These are phyloP conservation scores for Saccharomycopsis microspora DNA, from an alignment of 805 yeast genomes.

Conservation along the genomic window DNA sequence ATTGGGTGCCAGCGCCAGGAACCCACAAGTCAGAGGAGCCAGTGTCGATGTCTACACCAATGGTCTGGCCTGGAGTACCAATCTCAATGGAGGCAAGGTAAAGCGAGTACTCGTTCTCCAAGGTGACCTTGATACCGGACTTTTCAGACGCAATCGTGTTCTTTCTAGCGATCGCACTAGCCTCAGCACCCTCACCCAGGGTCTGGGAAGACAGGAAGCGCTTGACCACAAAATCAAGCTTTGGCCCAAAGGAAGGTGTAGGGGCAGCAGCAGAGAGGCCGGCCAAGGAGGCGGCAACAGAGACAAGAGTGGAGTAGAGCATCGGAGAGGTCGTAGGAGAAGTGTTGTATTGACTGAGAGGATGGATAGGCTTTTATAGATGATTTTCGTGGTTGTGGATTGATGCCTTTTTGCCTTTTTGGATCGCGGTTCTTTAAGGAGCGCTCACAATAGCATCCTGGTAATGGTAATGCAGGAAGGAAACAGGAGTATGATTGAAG, in stretches of 20 bases:
- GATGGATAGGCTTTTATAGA: too few relatives aligned
- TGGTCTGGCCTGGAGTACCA: conserved; percentile 20
- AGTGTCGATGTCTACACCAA: conserved; percentile 22
- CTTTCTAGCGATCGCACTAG: neutral
- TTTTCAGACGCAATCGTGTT: neutral
- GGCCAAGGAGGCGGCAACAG: conserved; percentile 3
- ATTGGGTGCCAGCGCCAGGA: conserved; percentile 8
- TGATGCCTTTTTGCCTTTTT: too few relatives aligned
- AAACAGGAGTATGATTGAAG: too few relatives aligned
- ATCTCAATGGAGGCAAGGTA: conserved; percentile 21
- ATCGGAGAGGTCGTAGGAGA: neutral
- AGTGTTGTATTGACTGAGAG: too few relatives aligned
- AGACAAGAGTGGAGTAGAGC: conserved; percentile 6
- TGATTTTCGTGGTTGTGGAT: too few relatives aligned
- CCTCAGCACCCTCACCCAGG: conserved; percentile 5
- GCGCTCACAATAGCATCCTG: too few relatives aligned
- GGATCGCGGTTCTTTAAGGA: too few relatives aligned
- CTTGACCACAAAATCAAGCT: conserved; percentile 8
- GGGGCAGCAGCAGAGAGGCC: conserved; percentile 10
- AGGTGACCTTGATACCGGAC: conserved; percentile 6
- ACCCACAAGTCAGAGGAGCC: conserved; percentile 26
- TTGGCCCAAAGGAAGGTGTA: conserved; percentile 1
- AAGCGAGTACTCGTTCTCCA: conserved; percentile 11
- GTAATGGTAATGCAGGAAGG: too few relatives aligned
- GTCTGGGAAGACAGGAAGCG: neutral